These are phyloP conservation scores for Phytophthora vignae DNA, from an alignment of 352 stramenopile species.

Conservation along the genomic window DNA sequence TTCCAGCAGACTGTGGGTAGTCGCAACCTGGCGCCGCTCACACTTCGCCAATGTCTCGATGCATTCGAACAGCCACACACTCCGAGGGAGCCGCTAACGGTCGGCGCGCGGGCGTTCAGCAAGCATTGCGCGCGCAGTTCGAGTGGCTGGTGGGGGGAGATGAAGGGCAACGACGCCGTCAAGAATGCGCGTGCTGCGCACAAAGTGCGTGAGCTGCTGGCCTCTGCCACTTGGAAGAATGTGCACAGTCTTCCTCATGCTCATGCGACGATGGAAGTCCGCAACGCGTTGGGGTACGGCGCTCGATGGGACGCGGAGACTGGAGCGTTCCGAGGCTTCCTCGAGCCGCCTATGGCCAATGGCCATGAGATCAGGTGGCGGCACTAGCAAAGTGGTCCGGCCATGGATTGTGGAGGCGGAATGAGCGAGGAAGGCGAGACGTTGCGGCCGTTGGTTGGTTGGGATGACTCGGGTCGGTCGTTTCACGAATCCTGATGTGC, in stretches of 20 bases:
- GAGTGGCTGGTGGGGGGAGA: slow-evolving; percentile 66
- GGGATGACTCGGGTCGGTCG: slow-evolving; percentile 18
- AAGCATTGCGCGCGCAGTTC: slow-evolving; percentile 83
- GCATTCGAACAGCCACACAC: slow-evolving; percentile 60
- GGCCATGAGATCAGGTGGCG: slow-evolving; percentile 79
- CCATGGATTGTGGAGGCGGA: slow-evolving; percentile 15
- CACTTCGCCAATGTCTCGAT: slow-evolving; percentile 56
- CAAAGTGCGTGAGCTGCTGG: slow-evolving; percentile 64
- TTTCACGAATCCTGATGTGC: slow-evolving; percentile 26
- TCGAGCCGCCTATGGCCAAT: slow-evolving; percentile 84
- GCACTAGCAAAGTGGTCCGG: slow-evolving; percentile 38
- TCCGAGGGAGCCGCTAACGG: slow-evolving; percentile 57
- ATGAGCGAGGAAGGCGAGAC: slow-evolving; percentile 24
- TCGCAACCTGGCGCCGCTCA: slow-evolving; percentile 58
- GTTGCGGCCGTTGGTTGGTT: slow-evolving; percentile 25
- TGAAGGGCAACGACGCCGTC: slow-evolving; percentile 69
- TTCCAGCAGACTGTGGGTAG: slow-evolving; percentile 72
- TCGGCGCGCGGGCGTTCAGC: slow-evolving; percentile 76
- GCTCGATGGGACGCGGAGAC: slow-evolving; percentile 72
- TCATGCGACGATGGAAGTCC: slow-evolving; percentile 77
- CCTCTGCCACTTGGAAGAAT: slow-evolving; percentile 80
- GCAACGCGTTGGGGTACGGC: slow-evolving; percentile 73
- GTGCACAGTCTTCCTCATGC: slow-evolving; percentile 77
- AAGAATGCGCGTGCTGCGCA: slow-evolving; percentile 70
- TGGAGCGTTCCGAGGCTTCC: slow-evolving; percentile 76